Percentiles rank a stretch among this genome's conserved stretches.
These are phyloP conservation scores for Corrigiola litoralis DNA, from an alignment of 179 eudicot genomes.

Conservation along the genomic window DNA sequence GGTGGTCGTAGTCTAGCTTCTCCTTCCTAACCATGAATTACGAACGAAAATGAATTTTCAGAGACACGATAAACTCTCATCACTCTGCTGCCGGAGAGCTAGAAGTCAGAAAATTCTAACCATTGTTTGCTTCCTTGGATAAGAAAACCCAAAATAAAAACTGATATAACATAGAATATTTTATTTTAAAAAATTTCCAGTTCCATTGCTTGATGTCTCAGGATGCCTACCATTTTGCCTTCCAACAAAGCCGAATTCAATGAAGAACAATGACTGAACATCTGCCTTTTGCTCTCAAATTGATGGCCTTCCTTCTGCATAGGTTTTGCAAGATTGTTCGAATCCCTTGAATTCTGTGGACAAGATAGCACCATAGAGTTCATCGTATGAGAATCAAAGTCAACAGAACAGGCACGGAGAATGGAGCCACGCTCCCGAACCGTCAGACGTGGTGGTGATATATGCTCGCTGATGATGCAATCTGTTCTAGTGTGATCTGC, in stretches of 20 bases:
- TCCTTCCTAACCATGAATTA: conserved; percentile 27
- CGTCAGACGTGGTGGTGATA: conserved; percentile 24
- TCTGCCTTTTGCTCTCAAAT: conserved; percentile 11
- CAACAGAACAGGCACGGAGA: conserved; percentile 39
- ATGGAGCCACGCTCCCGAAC: conserved; percentile 27
- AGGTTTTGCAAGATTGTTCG: conserved; percentile 3
- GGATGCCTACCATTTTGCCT: conserved; percentile 30
- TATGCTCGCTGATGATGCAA: conserved; percentile 2
- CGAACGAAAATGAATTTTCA: conserved; percentile 10
- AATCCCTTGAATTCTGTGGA: conserved; percentile 23
- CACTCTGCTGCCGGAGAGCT: neutral
- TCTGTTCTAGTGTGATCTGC: conserved; percentile 17
- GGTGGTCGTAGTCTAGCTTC: conserved; percentile 26
- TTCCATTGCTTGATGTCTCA: conserved; percentile 3
- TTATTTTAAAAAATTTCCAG: neutral
- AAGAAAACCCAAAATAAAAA: neutral
- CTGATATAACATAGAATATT: neutral
- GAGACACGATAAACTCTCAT: neutral
- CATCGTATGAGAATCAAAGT: conserved; percentile 23
- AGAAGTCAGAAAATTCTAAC: conserved; percentile 2
- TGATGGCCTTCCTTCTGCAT: conserved; percentile 20
- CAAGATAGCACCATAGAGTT: conserved; percentile 21
- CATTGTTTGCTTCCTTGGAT: neutral
- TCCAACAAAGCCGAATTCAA: conserved; percentile 28
- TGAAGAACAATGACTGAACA: conserved; percentile 27